Base-by-base conservation (phyloP, 164 flowering plant genomes). In the Piper longum region DNA sequence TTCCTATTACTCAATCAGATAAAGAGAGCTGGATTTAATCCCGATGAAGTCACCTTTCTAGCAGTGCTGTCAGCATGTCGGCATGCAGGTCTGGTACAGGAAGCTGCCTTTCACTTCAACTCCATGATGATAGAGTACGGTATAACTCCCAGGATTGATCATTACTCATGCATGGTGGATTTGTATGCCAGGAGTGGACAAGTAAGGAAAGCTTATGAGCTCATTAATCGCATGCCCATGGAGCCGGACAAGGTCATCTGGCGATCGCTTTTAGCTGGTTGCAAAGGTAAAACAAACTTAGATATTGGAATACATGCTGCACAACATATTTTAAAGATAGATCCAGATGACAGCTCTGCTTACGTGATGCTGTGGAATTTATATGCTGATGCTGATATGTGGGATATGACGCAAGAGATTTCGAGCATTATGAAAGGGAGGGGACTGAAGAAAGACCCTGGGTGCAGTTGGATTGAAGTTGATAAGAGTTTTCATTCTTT, bases 381-480 rank as follows among this genome's bases (percentile, higher is more conserved):
- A 41, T 81, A 75, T 68, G 77, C 80, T 7, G 81, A 73, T 57
- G 73, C 69, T 48, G 71, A 67, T 52, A 77, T 77, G 81, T 79
- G 78, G 82, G 68, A 69, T 59, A 79, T 77, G 68, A 52, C 60
- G 17, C 79, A 76, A 12, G 40, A 66, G 11, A 44, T 44, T 44
- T 5, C 48, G 48, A 44, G 48, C 11, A 44, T 44, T 3, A 44
- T 51, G 60, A 79, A 9, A 73, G 82, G 51, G 63, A 64, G 62
- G 19, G 73, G 66, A 40, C 41, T 81, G 64, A 79, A 74, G 72
- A 81, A 81, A 66, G 82, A 79, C 54, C 59, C 74, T 12, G 82
- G 81, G 16, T 67, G 72, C 63, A 81, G 82, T 62, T 79, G 85
- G 80, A 79, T 64, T 56, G 83, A 77, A 45, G 67, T 80, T 66